phyloP scores from a whole-genome alignment of 768 basidiomycete genomes.

The Naganishia antarctica region DNA sequence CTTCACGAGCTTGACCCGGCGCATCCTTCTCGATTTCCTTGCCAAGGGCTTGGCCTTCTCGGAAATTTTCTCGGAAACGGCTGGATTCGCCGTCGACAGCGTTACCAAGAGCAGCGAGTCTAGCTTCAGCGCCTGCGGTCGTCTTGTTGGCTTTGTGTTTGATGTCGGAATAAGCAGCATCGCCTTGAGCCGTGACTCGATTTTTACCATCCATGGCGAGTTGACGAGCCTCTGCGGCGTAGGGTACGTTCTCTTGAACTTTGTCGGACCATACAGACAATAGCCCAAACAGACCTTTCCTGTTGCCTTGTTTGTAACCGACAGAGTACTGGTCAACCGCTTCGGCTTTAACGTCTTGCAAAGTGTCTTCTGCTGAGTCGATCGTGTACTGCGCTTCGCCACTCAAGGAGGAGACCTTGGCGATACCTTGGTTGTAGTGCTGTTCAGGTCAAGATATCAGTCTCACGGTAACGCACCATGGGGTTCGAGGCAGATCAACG shows the following conservation, averaged over 20 bases:
- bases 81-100: neutral
- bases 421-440: conserved; percentile 19
- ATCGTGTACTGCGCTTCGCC: neutral
- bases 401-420: neutral
- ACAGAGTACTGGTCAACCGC: conserved; percentile 4
- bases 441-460: no score
- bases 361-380: conserved; percentile 1
- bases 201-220: conserved; percentile 9
- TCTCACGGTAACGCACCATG: no score
- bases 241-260: conserved; percentile 4
- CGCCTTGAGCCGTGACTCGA: neutral
- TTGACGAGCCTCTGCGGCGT: neutral
- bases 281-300: conserved; percentile 11
- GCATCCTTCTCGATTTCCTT: conserved; percentile 9
- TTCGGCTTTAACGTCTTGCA: conserved; percentile 10
- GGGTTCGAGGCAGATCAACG: no score
- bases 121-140: neutral
- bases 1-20: conserved; percentile 13
- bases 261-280: conserved; percentile 14
- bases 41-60: conserved; percentile 7
- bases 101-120: neutral
- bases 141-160: conserved; percentile 11
- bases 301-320: conserved; percentile 11
- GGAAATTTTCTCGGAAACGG: conserved; percentile 18
- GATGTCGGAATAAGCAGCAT: conserved; percentile 4